Conservation (phyloP, 768 basidiomycete species). For the Kondoa subrosea region DNA sequence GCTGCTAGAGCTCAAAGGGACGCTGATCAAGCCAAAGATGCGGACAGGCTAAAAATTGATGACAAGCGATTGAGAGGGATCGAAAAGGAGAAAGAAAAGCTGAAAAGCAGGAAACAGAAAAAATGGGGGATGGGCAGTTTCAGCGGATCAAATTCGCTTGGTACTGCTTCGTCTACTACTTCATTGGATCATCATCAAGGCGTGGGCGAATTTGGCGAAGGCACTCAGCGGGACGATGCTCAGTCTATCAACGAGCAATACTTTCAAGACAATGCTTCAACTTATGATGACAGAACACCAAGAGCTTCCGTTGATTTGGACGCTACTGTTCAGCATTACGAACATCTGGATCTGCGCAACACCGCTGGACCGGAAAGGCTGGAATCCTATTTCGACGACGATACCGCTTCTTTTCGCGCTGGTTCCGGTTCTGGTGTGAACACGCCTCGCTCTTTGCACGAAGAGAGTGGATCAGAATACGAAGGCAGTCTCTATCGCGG, state of each 20-base stretch:
- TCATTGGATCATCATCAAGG: background rate
- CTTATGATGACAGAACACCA: slow-evolving; percentile 31
- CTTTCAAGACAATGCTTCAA: background rate
- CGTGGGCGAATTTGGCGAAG: slow-evolving; percentile 4
- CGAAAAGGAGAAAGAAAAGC: slow-evolving; percentile 26
- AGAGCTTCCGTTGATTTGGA: slow-evolving; percentile 19
- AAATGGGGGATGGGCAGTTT: slow-evolving; percentile 21
- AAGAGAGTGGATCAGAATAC: slow-evolving; percentile 11
- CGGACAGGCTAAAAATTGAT: slow-evolving; percentile 33
- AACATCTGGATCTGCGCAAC: slow-evolving; percentile 5
- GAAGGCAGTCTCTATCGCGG: slow-evolving; percentile 41
- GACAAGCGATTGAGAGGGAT: slow-evolving; percentile 9
- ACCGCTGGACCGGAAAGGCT: slow-evolving; percentile 9
- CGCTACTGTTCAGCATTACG: slow-evolving; percentile 4
- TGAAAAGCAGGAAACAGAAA: slow-evolving; percentile 16
- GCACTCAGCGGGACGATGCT: background rate
- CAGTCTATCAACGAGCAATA: background rate
- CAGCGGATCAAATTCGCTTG: slow-evolving; percentile 11
- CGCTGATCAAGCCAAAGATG: slow-evolving; percentile 39
- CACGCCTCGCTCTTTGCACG: background rate
- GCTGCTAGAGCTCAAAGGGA: slow-evolving; percentile 30
- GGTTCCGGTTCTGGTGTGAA: slow-evolving; percentile 2
- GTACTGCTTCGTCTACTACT: slow-evolving; percentile 17
- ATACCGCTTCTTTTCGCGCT: slow-evolving; percentile 15
- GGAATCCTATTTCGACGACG: slow-evolving; percentile 19